These are phyloP conservation scores for Thymus quinquecostatus DNA, from an alignment of 257 asterid genomes.

Conservation along the genomic window DNA sequence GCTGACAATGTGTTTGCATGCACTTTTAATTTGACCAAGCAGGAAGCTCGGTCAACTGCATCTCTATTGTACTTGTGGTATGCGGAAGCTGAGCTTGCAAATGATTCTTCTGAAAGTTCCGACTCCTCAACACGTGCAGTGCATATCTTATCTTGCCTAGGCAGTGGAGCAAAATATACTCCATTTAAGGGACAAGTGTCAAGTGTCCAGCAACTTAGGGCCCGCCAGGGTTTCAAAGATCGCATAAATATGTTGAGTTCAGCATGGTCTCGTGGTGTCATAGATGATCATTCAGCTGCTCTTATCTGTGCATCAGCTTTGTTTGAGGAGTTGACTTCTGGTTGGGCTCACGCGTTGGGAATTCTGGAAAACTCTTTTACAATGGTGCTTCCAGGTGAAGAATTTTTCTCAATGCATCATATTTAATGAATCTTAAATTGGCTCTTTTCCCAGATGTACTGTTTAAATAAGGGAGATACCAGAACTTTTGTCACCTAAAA, in stretches of 20 bases:
- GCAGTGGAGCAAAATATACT: constrained; percentile 68
- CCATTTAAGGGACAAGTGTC: constrained; percentile 68
- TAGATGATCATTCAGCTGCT: constrained; percentile 80
- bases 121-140: constrained; percentile 72
- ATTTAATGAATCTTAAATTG: constrained; percentile 2
- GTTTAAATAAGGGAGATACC: too few species aligned
- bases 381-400: constrained; percentile 94
- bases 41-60: constrained; percentile 64
- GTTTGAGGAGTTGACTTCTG: constrained; percentile 85
- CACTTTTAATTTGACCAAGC: constrained; percentile 31
- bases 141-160: constrained; percentile 86
- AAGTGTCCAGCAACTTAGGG: constrained; percentile 77
- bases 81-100: constrained; percentile 80
- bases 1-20: constrained; percentile 22
- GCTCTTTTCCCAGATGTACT: not conserved
- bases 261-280: constrained; percentile 71
- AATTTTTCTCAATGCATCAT: not conserved
- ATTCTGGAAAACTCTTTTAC: constrained; percentile 76
- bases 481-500: not conserved
- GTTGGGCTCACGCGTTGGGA: constrained; percentile 70
- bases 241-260: constrained; percentile 59
- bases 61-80: constrained; percentile 90
- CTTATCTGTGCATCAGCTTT: constrained; percentile 81
- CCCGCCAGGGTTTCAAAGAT: constrained; percentile 93
- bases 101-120: constrained; percentile 44